Conservation (phyloP, 805 yeast genomes). For the Lachancea meyersii region DNA sequence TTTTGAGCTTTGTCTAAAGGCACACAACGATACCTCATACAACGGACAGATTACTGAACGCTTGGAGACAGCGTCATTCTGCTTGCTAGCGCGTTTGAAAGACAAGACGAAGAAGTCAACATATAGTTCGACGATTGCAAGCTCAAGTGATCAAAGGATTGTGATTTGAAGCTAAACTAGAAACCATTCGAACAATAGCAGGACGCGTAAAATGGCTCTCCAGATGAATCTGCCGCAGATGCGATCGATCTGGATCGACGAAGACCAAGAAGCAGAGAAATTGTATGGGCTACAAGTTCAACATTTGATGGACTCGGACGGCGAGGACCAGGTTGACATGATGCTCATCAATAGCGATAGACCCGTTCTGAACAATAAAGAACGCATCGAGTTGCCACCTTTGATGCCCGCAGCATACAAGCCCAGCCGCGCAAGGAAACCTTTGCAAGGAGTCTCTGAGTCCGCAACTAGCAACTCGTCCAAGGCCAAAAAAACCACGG, state of each 20-base stretch:
- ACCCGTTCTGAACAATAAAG: slow-evolving; percentile 31
- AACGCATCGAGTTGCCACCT: slow-evolving; percentile 36
- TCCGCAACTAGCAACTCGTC: neutral
- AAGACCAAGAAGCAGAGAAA: slow-evolving; percentile 34
- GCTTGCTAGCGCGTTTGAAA: too few species aligned
- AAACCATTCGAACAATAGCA: too few species aligned
- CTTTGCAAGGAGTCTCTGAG: slow-evolving; percentile 1
- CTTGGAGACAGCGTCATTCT: too few species aligned
- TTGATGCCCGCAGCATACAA: slow-evolving; percentile 24
- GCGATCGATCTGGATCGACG: slow-evolving; percentile 41
- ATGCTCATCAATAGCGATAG: slow-evolving; percentile 32
- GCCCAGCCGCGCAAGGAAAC: slow-evolving; percentile 6
- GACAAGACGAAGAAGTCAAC: too few species aligned
- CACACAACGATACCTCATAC: too few species aligned
- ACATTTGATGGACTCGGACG: slow-evolving; percentile 24
- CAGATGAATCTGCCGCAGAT: slow-evolving; percentile 27
- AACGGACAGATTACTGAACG: too few species aligned
- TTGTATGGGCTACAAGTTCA: slow-evolving; percentile 31
- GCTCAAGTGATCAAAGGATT: too few species aligned
- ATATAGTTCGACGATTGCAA: too few species aligned
- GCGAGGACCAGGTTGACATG: slow-evolving; percentile 28
- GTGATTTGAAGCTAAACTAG: too few species aligned
- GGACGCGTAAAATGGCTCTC: slow-evolving; percentile 4
- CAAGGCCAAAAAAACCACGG: slow-evolving; percentile 17
- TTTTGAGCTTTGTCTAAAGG: neutral